These are phyloP conservation scores for Trypanosoma cruzi DNA, from an alignment of 208 protist species.

Conservation along the genomic window DNA sequence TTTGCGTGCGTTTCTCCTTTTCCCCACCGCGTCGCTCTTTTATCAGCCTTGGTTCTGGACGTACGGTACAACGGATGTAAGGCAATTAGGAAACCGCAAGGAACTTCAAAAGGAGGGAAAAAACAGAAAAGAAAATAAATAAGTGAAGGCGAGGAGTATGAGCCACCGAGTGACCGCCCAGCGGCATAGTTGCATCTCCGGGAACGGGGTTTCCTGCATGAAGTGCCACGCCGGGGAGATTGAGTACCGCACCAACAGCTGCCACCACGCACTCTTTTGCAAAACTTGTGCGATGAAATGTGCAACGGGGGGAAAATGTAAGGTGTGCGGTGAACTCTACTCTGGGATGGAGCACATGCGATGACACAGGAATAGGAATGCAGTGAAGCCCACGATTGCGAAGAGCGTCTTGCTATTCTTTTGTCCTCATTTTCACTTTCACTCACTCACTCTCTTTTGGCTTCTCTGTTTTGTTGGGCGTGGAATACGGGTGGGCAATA, in stretches of 20 bases:
- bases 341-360: conserved; percentile 42
- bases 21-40: not conserved
- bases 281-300: conserved; percentile 89
- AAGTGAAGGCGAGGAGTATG: not conserved
- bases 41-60: not conserved
- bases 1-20: conserved; percentile 6
- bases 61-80: no score
- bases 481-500: not conserved
- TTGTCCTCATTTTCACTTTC: conserved; percentile 9
- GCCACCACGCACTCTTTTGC: conserved; percentile 80
- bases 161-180: not conserved
- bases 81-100: no score
- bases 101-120: not conserved
- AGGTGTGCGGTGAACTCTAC: conserved; percentile 79
- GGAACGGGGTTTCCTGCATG: conserved; percentile 28
- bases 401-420: not conserved
- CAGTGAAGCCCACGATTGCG: not conserved
- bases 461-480: not conserved
- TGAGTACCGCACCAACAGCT: conserved; percentile 73
- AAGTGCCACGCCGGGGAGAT: conserved; percentile 66
- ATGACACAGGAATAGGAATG: not conserved
- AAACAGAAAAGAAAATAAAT: not conserved
- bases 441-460: not conserved
- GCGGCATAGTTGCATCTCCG: not conserved
- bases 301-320: conserved; percentile 89